Evolutionary conservation across 805 yeast genomes (phyloP), one percentile per base, ranked within the genome.

Genomic region (Clavispora vitiphila): DNA sequence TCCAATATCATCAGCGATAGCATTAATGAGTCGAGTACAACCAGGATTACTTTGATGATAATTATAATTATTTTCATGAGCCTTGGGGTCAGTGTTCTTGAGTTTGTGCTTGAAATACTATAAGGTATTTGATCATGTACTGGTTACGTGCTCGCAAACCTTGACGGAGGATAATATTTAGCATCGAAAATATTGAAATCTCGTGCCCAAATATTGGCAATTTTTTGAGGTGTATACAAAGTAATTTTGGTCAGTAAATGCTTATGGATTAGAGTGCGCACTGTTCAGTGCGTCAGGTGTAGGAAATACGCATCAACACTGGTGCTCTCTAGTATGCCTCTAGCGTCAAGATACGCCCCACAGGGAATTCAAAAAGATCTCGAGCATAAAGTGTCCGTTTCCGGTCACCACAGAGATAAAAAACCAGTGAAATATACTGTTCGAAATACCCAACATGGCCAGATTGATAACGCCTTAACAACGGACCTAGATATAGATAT

Each of bases 1-100:
- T 86, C 88, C 57, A 96, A 90, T 55, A 85, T 93, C 41, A 81
- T 93, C 49, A 89, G 91, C 16, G 98, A 93, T 58, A 86, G 96
- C 35, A 83, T 93, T 50, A 96, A 96, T 6, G 98, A 93, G 64
- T 77, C 83, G 47, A 89, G 88, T 57, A 91, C 93, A 77, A 86
- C 89, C 22, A 73, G 95, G 53, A 87, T 93, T 45, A 90, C 98
- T 1, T 81, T 88, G 79, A 82, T 91, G 77, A 81, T 93, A 44
- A 86, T 93, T 42, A 69, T 83, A 19, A 84, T 93, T 15, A 87
- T 93, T 49, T 80, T 83, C 27, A 61, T 90, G 32, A 85, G 91
- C 46, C 77, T 91, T 35, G 59, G 80, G 18, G 96, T 93, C 26
- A 84, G 95, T 18, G 62, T 81, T 35, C 67, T 82, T 41, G 96